Base-by-base conservation (phyloP, 345 rosid genomes). In the Microthlaspi erraticum region DNA sequence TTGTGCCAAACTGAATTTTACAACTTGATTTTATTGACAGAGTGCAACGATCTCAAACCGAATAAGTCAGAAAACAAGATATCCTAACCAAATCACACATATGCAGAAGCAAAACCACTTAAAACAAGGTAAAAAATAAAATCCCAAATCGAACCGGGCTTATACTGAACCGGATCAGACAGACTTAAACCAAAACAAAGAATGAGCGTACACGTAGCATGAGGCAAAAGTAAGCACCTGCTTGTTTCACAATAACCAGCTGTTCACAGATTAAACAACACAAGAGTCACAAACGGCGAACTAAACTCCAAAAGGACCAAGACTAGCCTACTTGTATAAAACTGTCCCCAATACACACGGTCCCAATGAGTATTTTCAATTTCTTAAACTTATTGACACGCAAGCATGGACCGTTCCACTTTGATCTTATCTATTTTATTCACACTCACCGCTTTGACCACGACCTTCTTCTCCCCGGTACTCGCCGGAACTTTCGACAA, bases 401-500 rank as follows among this genome's bases (percentile, higher is more conserved):
- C 8, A 75, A 68, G 18, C 74, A 75, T 75, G 79, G 79, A 46
- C 60, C 75, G 52, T 34, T 69, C 70, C 38, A 53, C 70, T 62
- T 68, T 69, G 45, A 62, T 68, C 65, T 54, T 75, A 62, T 75
- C 79, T 39, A 0, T 75, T 17, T 41, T 75, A 14, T 52, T 73
- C 66, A 48, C 77, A 37, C 50, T 64, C 53, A 57, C 39, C 60
- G 72, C 18, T 50, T 45, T 16, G 36, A 36, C 67, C 11, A 60
- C 70, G n/a, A 68, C 54, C 18, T 46, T 74, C 34, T 66, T 43
- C 41, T 23, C 56, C 12, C 68, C 69, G 8, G 68, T 75, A 36
- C 26, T 53, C 6, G 81, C 77, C 18, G 74, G 79, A n/a, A 87
- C 83, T 31, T 82, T 87, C 63, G 52, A 71, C 56, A 43, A 74